These are phyloP conservation scores for Marasmius fiardii DNA, from an alignment of 1,284 basidiomycete species.

Conservation along the genomic window DNA sequence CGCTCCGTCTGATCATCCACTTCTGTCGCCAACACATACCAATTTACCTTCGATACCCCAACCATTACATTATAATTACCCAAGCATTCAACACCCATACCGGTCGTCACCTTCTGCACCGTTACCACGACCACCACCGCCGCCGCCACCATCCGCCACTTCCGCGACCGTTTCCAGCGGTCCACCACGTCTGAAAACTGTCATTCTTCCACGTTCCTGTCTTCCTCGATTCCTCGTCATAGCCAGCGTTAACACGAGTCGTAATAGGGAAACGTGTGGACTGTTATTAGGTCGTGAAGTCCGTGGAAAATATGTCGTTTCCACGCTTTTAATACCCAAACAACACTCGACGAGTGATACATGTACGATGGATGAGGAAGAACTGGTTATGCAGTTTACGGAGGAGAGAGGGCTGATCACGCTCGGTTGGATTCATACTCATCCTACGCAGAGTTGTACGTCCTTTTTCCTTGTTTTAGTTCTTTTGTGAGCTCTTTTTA, in stretches of 20 bases:
- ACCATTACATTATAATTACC: constrained; percentile 14
- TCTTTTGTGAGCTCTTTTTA: constrained; percentile 1
- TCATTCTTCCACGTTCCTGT: constrained; percentile 66
- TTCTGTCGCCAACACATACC: constrained; percentile 20
- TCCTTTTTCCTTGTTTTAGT: constrained; percentile 14
- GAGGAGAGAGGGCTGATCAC: constrained; percentile 76
- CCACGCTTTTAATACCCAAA: constrained; percentile 77
- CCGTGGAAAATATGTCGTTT: constrained; percentile 64
- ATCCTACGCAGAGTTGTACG: constrained; percentile 84
- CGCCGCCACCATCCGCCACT: constrained; percentile 8
- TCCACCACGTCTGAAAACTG: constrained; percentile 46
- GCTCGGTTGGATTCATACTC: constrained; percentile 92
- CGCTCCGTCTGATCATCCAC: constrained; percentile 36
- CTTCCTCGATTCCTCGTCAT: constrained; percentile 73
- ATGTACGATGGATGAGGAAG: constrained; percentile 87
- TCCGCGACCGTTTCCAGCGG: constrained; percentile 18
- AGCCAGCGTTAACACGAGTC: constrained; percentile 41
- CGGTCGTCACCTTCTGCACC: constrained; percentile 22
- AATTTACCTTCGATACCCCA: constrained; percentile 20
- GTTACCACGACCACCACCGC: constrained; percentile 1
- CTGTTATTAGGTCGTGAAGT: constrained; percentile 50
- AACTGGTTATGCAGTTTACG: constrained; percentile 80
- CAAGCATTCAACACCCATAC: constrained; percentile 23
- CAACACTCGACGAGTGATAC: constrained; percentile 85
- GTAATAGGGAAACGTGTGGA: constrained; percentile 48